Conservation (phyloP, 441 rosid species). For the Croton setiger region DNA sequence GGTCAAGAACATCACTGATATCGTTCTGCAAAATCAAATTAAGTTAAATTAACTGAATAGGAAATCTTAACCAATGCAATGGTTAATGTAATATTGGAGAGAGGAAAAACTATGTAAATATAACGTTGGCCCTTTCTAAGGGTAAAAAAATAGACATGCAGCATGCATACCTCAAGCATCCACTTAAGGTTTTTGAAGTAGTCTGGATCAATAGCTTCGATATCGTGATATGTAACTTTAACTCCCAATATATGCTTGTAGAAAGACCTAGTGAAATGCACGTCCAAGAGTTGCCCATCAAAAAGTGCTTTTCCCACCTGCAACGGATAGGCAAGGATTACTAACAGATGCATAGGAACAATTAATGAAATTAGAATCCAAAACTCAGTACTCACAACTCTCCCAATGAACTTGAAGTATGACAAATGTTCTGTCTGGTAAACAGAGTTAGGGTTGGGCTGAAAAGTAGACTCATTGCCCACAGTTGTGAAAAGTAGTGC, state of each 20-base stretch:
- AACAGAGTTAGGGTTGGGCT: constrained; percentile 95
- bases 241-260: constrained; percentile 92
- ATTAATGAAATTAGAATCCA: constrained; percentile 14
- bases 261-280: constrained; percentile 94
- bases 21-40: constrained; percentile 62
- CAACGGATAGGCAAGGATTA: constrained; percentile 21
- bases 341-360: constrained; percentile 13
- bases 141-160: not conserved
- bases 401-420: constrained; percentile 93
- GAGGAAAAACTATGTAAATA: not conserved
- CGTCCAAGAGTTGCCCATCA: constrained; percentile 94
- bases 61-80: not conserved
- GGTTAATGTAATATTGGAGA: not conserved
- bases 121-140: not conserved
- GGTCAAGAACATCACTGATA: constrained; percentile 69
- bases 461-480: constrained; percentile 96
- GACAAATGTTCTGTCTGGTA: constrained; percentile 97
- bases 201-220: constrained; percentile 96
- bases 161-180: constrained; percentile 87
- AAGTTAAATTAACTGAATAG: not conserved
- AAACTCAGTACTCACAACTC: constrained; percentile 69
- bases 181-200: constrained; percentile 85
- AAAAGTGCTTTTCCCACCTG: constrained; percentile 97
- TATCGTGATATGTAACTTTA: constrained; percentile 91
- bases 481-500: constrained; percentile 94